phyloP scores from a whole-genome alignment of 306 rosid species.

The Prunus mongolica region DNA sequence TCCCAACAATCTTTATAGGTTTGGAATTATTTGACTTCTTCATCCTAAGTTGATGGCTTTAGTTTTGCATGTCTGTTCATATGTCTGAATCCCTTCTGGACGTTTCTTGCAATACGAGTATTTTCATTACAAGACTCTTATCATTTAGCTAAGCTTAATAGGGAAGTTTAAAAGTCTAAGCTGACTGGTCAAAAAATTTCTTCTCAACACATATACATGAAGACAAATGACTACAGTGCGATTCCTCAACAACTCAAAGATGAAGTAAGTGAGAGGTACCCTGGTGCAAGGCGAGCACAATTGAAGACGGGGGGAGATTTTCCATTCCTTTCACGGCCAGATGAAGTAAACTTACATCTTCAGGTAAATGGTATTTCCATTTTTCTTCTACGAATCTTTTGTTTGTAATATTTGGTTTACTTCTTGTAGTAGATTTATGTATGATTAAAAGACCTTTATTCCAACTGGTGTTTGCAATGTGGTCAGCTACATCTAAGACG shows the following conservation, averaged over 20 bases:
- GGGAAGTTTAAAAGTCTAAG: neutral
- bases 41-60: neutral
- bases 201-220: constrained; percentile 15
- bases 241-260: constrained; percentile 90
- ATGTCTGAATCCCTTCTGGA: neutral
- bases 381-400: neutral
- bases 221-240: constrained; percentile 97
- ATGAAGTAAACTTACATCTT: constrained; percentile 97
- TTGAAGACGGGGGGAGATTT: constrained; percentile 94
- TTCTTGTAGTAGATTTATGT: neutral
- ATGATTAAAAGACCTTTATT: constrained; percentile 11
- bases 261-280: constrained; percentile 81
- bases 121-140: neutral
- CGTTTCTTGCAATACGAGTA: neutral
- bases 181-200: neutral
- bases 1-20: neutral
- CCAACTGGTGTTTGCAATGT: constrained; percentile 20
- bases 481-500: constrained; percentile 84
- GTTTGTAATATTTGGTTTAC: neutral
- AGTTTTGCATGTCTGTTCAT: neutral
- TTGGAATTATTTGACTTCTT: neutral
- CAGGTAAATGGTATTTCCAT: constrained; percentile 49
- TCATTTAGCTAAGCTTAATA: neutral
- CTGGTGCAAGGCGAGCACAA: constrained; percentile 82
- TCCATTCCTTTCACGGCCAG: constrained; percentile 97